Base-by-base conservation (phyloP, 768 basidiomycete genomes). In the Naganishia kalamii region DNA sequence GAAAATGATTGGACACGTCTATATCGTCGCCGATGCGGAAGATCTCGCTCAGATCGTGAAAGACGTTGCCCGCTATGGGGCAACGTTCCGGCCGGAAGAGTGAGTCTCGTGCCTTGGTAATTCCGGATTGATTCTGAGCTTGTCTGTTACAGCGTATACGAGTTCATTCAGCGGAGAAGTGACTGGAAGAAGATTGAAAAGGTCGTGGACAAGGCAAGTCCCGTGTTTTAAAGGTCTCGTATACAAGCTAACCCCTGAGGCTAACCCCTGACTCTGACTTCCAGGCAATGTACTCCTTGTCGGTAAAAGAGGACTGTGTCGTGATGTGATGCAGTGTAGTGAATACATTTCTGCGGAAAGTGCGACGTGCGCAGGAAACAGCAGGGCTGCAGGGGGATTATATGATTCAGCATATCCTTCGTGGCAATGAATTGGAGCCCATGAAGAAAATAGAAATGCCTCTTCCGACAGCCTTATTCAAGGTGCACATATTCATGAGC, bases 151-250 rank as follows among this genome's bases (percentile, higher is more conserved):
- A 94, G 97, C 74, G 83, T 97, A 57, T 97, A 97, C 75, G 94
- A 98, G 77, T 94, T 97, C 72, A 89, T 97, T 72, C 90, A 92
- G 65, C 82, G 93, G 23, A 83, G 93, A 35, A 88, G 90, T 7
- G 94, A 99, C 76, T 98, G 94, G 94, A 94, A 96, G 80, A 93
- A 90, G 81, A 98, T 98, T 66, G 93, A 98, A 77, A 94, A 91
- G 79, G 87, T 85, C 29, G 96, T 98, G 15, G 80, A 80, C 62
- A 78, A 78, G 70, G 77, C 75, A 57, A 72, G 70, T 64, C 69
- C 29, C n/a, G 67, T 61, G 7, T 61, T 66, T 30, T 63, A 65
- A 33, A 30, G 61, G 19, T 62, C 60, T 37, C 6, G 29, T 30
- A 15, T 17, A 23, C 25, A 27, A 37, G 30, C 21, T 25, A n/a